Evolutionary conservation across 192 early-diverging fungal species (phyloP), one percentile per base, ranked within the genome.

Genomic region (Funneliformis mosseae): DNA sequence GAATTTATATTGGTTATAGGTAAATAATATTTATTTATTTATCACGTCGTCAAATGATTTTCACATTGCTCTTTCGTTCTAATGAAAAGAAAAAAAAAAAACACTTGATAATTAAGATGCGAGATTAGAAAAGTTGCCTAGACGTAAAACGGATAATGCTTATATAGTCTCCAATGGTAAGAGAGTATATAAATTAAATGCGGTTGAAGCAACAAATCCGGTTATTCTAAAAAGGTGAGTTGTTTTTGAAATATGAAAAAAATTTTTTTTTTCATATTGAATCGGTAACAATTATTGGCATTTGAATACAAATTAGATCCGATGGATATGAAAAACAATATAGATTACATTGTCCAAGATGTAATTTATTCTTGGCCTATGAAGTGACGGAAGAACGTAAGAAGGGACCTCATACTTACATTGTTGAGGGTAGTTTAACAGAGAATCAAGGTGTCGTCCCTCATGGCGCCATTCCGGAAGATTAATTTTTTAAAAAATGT

Each of bases 1-100:
- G 90, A 91, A 80, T 91, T 91, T 79, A 83, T 91, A 79, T 83
- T 91, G 9, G 90, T 89, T 8, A 91, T 91, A 79, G 85, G 85
- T 86, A 81, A n/a, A 23, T 25, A 43, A 72, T 42, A n/a, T n/a
- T n/a, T n/a, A n/a, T n/a, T n/a, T n/a, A 8, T 12, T 23, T 39
- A 27, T 25, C 43, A 23, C 7, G 12, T 62, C 7, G 23, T 46
- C 46, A 39, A 11, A 10, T 28, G 23, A 39, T 41, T 39, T 8
- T 21, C 39, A 42, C 14, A 45, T 25, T 50, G 18, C 10, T 46
- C n/a, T 11, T 23, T 46, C 6, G 3, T 72, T 39, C 21, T 70
- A 14, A 25, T 16, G 11, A 21, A n/a, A n/a, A n/a, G n/a, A n/a
- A 11, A 50, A 41, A 27, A 25, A 45, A 39, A 21, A 69, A 6